Evolutionary conservation across 768 basidiomycete species (phyloP).

Genomic region (Porpolomopsis calyptriformis): DNA sequence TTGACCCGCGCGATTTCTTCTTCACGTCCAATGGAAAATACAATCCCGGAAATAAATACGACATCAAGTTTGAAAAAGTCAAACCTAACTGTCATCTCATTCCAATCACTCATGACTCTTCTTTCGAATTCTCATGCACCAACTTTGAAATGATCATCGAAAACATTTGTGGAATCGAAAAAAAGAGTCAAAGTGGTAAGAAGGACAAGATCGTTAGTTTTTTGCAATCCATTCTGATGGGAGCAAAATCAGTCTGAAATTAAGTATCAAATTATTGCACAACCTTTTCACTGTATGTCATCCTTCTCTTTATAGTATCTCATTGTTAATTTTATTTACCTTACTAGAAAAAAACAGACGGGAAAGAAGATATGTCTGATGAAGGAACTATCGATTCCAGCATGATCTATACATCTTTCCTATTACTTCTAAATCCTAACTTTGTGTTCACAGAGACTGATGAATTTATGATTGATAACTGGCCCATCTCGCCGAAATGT

Average conservation of each 20-base stretch:
- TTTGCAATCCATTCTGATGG: not conserved
- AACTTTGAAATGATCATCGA: not conserved
- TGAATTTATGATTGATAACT: not conserved
- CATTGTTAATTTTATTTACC: not conserved
- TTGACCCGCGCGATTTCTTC: not conserved
- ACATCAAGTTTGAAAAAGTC: not conserved
- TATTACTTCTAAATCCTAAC: too few relatives aligned
- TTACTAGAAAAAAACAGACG: too few relatives aligned
- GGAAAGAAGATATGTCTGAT: too few relatives aligned
- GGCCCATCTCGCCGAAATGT: not conserved
- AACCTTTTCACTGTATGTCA: not conserved
- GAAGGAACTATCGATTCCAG: too few relatives aligned
- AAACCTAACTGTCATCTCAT: not conserved
- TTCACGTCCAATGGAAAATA: not conserved
- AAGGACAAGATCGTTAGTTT: not conserved
- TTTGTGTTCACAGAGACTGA: too few relatives aligned
- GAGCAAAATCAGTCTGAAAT: not conserved
- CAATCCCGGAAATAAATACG: not conserved
- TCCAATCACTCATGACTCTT: not conserved
- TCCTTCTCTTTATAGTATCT: too few relatives aligned
- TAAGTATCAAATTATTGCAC: not conserved
- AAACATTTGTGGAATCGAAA: not conserved
- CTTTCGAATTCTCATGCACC: not conserved
- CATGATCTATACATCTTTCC: too few relatives aligned
- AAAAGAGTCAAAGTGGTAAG: not conserved